Evolutionary conservation across 495 filamentous ascomycete species (phyloP).

Genomic region (Diplogelasinospora grovesii): DNA sequence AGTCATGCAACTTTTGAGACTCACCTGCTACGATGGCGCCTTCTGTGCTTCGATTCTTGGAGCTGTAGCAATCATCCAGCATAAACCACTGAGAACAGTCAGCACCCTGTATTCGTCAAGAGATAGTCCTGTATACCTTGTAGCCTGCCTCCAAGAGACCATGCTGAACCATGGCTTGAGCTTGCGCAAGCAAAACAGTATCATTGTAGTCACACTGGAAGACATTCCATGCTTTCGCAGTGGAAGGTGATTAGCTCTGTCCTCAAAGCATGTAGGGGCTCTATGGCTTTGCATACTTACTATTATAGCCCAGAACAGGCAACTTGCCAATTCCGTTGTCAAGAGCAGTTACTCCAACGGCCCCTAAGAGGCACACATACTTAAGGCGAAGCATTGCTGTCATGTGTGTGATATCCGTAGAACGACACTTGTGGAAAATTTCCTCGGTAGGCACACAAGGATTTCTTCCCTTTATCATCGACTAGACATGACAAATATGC

Average conservation of each 20-base stretch:
- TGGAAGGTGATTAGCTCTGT: neutral
- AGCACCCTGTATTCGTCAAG: neutral
- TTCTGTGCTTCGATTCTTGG: neutral
- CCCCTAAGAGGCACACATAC: too few species aligned
- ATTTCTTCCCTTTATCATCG: too few species aligned
- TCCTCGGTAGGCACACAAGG: too few species aligned
- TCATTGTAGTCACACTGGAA: conserved; percentile 9
- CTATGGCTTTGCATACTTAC: neutral
- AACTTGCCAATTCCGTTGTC: conserved; percentile 8
- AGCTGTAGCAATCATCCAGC: conserved; percentile 8
- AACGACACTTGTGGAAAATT: too few species aligned
- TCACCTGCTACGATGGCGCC: conserved; percentile 3
- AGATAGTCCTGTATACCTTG: neutral
- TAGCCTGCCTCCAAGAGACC: conserved; percentile 6
- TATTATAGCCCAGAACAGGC: conserved; percentile 6
- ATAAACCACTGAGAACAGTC: conserved; percentile 1
- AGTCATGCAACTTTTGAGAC: too few species aligned
- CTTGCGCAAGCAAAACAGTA: conserved; percentile 1
- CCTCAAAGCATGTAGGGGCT: neutral
- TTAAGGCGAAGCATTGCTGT: too few species aligned
- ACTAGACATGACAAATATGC: too few species aligned
- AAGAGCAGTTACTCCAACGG: neutral
- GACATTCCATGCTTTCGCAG: neutral
- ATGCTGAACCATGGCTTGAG: conserved; percentile 3
- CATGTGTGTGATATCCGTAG: too few species aligned